Evolutionary conservation across 192 early-diverging fungal genomes (phyloP).

Genomic region (Mortierella claussenii): DNA sequence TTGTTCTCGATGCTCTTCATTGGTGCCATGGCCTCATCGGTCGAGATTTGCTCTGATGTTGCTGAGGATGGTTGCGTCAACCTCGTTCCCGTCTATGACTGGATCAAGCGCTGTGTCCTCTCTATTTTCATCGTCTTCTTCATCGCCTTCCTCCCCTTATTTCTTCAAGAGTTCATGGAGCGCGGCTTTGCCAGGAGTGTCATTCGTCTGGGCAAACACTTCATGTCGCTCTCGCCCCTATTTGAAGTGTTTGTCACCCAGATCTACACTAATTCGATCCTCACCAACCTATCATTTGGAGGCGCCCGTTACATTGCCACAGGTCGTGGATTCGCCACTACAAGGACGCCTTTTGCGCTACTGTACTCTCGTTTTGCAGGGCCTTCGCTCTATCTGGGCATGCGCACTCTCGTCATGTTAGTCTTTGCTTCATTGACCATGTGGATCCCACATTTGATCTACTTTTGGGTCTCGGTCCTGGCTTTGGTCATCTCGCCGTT

Average conservation of each 20-base stretch:
- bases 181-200: constrained; percentile 79
- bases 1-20: constrained; percentile 83
- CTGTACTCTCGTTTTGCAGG: constrained; percentile 82
- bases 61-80: constrained; percentile 78
- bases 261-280: constrained; percentile 83
- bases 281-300: constrained; percentile 82
- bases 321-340: constrained; percentile 87
- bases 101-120: constrained; percentile 84
- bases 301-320: constrained; percentile 88
- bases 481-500: constrained; percentile 85
- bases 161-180: constrained; percentile 86
- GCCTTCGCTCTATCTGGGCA: constrained; percentile 81
- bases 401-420: constrained; percentile 75
- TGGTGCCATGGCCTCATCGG: constrained; percentile 72
- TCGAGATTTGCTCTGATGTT: constrained; percentile 65
- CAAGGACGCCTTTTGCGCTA: constrained; percentile 76
- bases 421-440: constrained; percentile 78
- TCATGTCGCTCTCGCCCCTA: constrained; percentile 83
- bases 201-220: constrained; percentile 80
- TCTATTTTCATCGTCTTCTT: constrained; percentile 86
- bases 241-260: constrained; percentile 91
- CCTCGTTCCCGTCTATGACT: constrained; percentile 78
- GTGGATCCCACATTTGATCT: constrained; percentile 77
- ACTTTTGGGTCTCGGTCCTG: constrained; percentile 85
- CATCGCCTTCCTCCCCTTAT: constrained; percentile 83